phyloP scores from a whole-genome alignment of 371 early-diverging fungal species.

The Apophysomyces sp. region DNA sequence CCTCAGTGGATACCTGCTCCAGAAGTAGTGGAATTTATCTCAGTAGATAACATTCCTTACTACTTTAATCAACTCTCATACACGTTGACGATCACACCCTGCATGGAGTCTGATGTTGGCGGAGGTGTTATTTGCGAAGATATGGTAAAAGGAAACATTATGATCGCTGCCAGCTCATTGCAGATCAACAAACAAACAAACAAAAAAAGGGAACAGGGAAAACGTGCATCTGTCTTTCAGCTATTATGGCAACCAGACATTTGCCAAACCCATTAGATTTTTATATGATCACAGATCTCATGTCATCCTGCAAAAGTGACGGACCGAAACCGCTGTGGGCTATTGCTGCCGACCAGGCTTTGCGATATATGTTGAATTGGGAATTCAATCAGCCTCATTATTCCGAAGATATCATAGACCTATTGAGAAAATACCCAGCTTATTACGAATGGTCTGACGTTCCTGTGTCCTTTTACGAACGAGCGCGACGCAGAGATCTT shows the following conservation, averaged over 20 bases:
- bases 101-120: slow-evolving; percentile 39
- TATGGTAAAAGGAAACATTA: slow-evolving; percentile 50
- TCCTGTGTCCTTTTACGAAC: slow-evolving; percentile 18
- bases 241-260: slow-evolving; percentile 58
- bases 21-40: slow-evolving; percentile 25
- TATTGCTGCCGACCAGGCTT: slow-evolving; percentile 36
- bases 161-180: not conserved
- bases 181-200: not conserved
- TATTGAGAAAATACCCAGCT: slow-evolving; percentile 38
- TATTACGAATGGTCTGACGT: slow-evolving; percentile 45
- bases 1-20: slow-evolving; percentile 49
- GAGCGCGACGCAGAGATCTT: slow-evolving; percentile 14
- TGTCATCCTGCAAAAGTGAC: slow-evolving; percentile 2
- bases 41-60: slow-evolving; percentile 38
- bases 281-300: slow-evolving; percentile 28
- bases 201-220: slow-evolving; percentile 70
- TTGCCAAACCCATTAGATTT: slow-evolving; percentile 33
- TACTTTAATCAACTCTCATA: slow-evolving; percentile 33
- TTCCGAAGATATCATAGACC: slow-evolving; percentile 8
- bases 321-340: slow-evolving; percentile 22
- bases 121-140: slow-evolving; percentile 82
- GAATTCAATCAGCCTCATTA: slow-evolving; percentile 26
- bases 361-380: slow-evolving; percentile 42
- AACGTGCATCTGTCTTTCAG: slow-evolving; percentile 68
- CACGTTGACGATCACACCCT: slow-evolving; percentile 14